A percentile compares a stretch with the other conserved stretches of the same genome.
Evolutionary conservation across 2,329 filamentous ascomycete species (phyloP).

Genomic region (Trichophaea hybrida): DNA sequence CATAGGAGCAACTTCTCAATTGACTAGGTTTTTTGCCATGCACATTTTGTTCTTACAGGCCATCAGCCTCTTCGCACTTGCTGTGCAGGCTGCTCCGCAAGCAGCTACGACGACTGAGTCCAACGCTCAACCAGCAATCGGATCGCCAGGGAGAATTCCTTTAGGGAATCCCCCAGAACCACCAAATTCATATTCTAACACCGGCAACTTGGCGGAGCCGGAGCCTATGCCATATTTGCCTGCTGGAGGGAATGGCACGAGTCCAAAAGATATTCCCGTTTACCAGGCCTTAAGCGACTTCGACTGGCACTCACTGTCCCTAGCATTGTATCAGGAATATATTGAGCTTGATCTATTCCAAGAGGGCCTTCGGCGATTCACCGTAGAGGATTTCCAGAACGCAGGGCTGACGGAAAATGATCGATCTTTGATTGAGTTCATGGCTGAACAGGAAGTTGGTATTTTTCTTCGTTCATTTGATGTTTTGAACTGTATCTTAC

Average conservation of each 20-base stretch:
- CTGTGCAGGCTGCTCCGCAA: not conserved
- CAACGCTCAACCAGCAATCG: conserved; percentile 9
- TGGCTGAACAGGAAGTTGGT: conserved; percentile 37
- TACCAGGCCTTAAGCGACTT: conserved; percentile 71
- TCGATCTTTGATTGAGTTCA: conserved; percentile 56
- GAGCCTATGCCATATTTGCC: conserved; percentile 60
- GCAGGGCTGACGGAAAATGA: conserved; percentile 56
- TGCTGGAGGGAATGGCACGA: conserved; percentile 59
- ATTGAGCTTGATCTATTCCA: conserved; percentile 76
- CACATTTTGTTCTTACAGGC: not conserved
- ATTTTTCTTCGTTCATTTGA: conserved; percentile 29
- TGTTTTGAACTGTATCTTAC: conserved; percentile 28
- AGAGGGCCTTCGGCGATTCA: conserved; percentile 56
- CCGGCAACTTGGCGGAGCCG: conserved; percentile 52
- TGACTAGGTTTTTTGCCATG: not conserved
- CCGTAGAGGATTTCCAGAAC: conserved; percentile 51
- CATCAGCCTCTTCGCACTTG: not conserved
- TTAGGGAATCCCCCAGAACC: conserved; percentile 9
- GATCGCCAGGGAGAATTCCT: conserved; percentile 12
- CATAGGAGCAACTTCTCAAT: not conserved
- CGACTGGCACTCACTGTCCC: conserved; percentile 61
- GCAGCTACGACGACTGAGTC: not conserved
- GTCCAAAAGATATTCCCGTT: conserved; percentile 53
- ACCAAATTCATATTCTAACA: conserved; percentile 52
- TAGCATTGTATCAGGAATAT: conserved; percentile 69